Evolutionary conservation across 2,329 filamentous ascomycete genomes (phyloP).

Genomic region (Cladophialophora chaetospira): DNA sequence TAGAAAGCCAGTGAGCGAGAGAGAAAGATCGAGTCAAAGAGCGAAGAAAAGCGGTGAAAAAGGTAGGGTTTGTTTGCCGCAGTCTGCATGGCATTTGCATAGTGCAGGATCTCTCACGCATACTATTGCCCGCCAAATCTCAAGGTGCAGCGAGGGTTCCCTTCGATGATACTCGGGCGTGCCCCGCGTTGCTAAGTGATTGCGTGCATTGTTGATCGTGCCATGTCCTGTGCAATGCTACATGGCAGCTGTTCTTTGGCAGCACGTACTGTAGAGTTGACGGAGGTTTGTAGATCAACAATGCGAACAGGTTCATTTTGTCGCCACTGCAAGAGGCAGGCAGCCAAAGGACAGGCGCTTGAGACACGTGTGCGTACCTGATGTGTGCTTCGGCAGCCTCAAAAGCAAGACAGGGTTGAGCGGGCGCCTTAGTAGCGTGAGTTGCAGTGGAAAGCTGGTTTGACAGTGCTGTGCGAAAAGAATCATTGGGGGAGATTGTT

Average conservation of each 20-base stretch:
- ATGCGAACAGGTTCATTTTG: not conserved
- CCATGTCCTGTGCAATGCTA: not conserved
- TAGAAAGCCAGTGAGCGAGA: not conserved
- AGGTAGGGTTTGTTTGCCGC: not conserved
- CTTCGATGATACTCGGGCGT: not conserved
- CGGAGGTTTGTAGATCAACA: slow-evolving; percentile 4
- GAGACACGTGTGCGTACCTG: slow-evolving; percentile 11
- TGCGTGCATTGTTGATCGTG: slow-evolving; percentile 13
- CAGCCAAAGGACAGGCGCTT: not conserved
- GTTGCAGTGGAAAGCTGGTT: not conserved
- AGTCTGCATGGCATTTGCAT: slow-evolving; percentile 11
- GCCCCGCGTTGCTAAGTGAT: not conserved
- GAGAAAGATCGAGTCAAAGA: not conserved
- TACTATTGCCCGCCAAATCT: slow-evolving; percentile 8
- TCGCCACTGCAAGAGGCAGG: not conserved
- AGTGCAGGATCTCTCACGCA: slow-evolving; percentile 7
- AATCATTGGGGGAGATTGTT: not conserved
- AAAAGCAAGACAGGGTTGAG: slow-evolving; percentile 4
- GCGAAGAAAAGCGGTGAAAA: slow-evolving; percentile 15
- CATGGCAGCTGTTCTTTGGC: not conserved
- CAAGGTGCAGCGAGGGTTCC: not conserved
- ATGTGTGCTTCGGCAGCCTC: slow-evolving; percentile 10
- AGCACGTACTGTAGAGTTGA: not conserved
- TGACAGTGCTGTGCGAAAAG: not conserved
- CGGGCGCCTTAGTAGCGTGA: slow-evolving; percentile 10